Evolutionary conservation across 495 filamentous ascomycete genomes (phyloP), one percentile per base, ranked within the genome.

Genomic region (Aspergillus sclerotioniger): DNA sequence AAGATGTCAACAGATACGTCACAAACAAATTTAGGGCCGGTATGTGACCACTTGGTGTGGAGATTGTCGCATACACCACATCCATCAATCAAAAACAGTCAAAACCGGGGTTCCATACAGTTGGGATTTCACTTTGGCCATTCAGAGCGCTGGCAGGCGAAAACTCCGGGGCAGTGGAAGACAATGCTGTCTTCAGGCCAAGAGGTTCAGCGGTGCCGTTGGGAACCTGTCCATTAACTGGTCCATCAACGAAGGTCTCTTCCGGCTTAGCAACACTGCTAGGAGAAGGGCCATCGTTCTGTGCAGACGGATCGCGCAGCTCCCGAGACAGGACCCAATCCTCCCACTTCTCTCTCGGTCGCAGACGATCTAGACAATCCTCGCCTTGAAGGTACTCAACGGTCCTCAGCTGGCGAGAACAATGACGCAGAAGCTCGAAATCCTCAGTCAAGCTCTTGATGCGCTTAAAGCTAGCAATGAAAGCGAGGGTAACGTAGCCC

Each of bases 401-500:
- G 43, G 76, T 80, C 6, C 81, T 79, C 6, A 92, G 90, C 35
- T 84, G 75, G 43, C 86, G 78, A 66, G 89, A 90, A 25, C 87
- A 91, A 41, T 83, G 79, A 52, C 88, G 88, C 46, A 98, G 73
- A 17, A 92, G 62, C 35, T 91, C 85, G 41, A 84, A 74, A 56
- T 94, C 87, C 51, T 85, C 80, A 6, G 89, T 90, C 25, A 96
- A 71, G 13, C 82, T 72, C 73, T 85, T 88, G 66, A 98, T 87
- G 49, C 93, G 86, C 66, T 90, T 90, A 78, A 98, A 98, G 41
- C 73, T 77, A 8, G 90, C 87, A 58, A 98, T 85, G 44, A 96
- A 77, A 25, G 70, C 71, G 54, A 98, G 70, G 52, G 81, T 83
- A n/a, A 96, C 92, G 67, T 89, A 98, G 8, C 94, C 94, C 70